Base-by-base conservation (phyloP, 2,329 filamentous ascomycete species). In the Bipolaris bicolor region DNA sequence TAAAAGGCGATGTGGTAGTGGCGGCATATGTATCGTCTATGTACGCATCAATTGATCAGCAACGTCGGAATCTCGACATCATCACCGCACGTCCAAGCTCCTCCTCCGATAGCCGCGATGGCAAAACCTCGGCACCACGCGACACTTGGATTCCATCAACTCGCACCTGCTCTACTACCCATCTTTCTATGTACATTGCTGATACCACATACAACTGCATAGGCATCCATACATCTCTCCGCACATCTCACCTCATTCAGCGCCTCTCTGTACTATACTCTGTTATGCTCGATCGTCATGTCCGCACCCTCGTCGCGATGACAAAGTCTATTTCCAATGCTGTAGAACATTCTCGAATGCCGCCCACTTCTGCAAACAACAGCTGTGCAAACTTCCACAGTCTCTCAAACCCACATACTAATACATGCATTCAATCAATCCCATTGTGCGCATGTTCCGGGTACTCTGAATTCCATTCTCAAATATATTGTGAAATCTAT, bases 11-110 rank as follows among this genome's bases (percentile, higher is more conserved):
- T 22, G 52, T 29, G 59, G 37, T 34, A 49, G 62, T 66, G 41
- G 62, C 55, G 65, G 62, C 61, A 51, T 46, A 13, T n/a, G 9
- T 52, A 26, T 57, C 58, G 61, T 58, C 49, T 46, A 7, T 26
- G 24, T 46, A 7, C 43, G 24, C 49, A 26, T 57, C 58, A 49
- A 64, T 55, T 64, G 63, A 60, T 67, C 58, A 65, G 63, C 64
- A 64, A 60, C 60, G 39, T 55, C 53, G 36, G 61, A 60, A 63
- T 67, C 64, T 62, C 61, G 64, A 65, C 66, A 66, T 69, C 66
- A 68, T 66, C 61, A 61, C 40, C 49, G 48, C 34, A 31, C 45
- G 52, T 45, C 49, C 55, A 62, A 70, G 62, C 66, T 71, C 63
- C 67, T 55, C 47, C 51, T 55, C 47, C 55, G 49, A 50, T 50